Conservation (phyloP, 495 filamentous ascomycete genomes). For the Podospora fimiseda region DNA sequence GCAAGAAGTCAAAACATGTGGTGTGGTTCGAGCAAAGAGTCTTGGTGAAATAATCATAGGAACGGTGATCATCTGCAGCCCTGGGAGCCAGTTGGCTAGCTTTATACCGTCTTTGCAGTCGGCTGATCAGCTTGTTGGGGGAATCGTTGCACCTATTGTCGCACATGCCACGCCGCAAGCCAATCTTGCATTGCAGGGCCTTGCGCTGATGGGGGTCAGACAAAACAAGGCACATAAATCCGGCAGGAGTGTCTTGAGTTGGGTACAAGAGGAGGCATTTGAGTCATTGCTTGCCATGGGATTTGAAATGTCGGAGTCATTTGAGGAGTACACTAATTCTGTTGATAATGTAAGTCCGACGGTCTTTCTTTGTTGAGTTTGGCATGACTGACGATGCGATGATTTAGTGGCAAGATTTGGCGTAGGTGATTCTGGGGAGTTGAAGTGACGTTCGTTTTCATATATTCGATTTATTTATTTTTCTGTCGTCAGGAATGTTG, state of each 20-base stretch:
- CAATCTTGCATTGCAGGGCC: slow-evolving; percentile 64
- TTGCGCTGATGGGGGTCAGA: slow-evolving; percentile 73
- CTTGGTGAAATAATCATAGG: slow-evolving; percentile 63
- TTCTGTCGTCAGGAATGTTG: not conserved
- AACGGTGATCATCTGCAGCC: slow-evolving; percentile 76
- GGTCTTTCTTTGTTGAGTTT: not conserved
- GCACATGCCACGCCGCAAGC: slow-evolving; percentile 54
- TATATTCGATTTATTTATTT: not conserved
- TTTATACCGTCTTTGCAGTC: slow-evolving; percentile 62
- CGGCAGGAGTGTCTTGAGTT: slow-evolving; percentile 64
- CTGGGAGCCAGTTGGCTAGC: slow-evolving; percentile 56
- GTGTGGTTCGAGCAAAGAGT: slow-evolving; percentile 75
- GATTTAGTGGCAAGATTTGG: slow-evolving; percentile 34
- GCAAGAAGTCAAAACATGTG: slow-evolving; percentile 62
- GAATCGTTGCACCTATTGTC: slow-evolving; percentile 76
- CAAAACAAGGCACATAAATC: slow-evolving; percentile 74
- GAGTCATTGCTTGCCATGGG: slow-evolving; percentile 71
- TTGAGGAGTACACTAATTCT: slow-evolving; percentile 74
- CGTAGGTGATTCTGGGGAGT: slow-evolving; percentile 9
- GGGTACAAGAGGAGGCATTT: slow-evolving; percentile 66
- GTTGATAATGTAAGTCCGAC: slow-evolving; percentile 49
- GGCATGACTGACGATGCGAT: not conserved
- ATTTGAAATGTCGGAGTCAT: slow-evolving; percentile 66
- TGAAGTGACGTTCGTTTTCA: not conserved
- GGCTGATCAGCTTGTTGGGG: slow-evolving; percentile 53